Percentiles rank a stretch among this genome's conserved stretches.
phyloP scores from a whole-genome alignment of 768 basidiomycete genomes.

The Tephrocybe sp. region DNA sequence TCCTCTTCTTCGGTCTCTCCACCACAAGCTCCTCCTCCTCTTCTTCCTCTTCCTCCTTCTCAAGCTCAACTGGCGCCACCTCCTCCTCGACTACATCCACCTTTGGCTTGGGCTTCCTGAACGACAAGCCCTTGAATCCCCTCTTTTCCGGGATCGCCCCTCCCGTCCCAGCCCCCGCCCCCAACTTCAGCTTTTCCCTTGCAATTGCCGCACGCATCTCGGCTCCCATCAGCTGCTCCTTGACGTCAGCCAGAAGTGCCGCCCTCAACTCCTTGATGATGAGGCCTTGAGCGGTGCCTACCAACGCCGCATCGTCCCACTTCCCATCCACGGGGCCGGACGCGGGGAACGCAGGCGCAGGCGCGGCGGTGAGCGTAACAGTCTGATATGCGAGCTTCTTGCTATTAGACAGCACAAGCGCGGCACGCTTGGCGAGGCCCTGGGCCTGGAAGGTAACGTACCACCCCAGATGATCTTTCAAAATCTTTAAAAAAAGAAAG shows the following conservation, averaged over 20 bases:
- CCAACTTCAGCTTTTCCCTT: slow-evolving; percentile 48
- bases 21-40: slow-evolving; percentile 35
- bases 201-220: slow-evolving; percentile 53
- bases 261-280: slow-evolving; percentile 57
- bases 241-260: slow-evolving; percentile 64
- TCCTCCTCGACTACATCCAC: slow-evolving; percentile 45
- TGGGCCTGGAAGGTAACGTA: slow-evolving; percentile 77
- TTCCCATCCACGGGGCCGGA: slow-evolving; percentile 38
- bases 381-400: slow-evolving; percentile 60
- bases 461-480: slow-evolving; percentile 70
- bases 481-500: slow-evolving; percentile 44
- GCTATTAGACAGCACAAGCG: slow-evolving; percentile 54
- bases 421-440: slow-evolving; percentile 65
- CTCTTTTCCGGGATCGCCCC: slow-evolving; percentile 32
- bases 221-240: slow-evolving; percentile 55
- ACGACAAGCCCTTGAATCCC: slow-evolving; percentile 46
- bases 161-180: slow-evolving; percentile 19
- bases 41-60: slow-evolving; percentile 40
- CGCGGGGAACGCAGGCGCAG: slow-evolving; percentile 35
- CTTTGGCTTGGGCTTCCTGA: slow-evolving; percentile 43
- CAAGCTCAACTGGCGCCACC: slow-evolving; percentile 34
- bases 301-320: slow-evolving; percentile 52
- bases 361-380: slow-evolving; percentile 54
- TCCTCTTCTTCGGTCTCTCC: slow-evolving; percentile 57
- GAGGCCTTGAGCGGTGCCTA: slow-evolving; percentile 53